Base-by-base conservation (phyloP, 768 basidiomycete genomes). In the Kwoniella sp. region DNA sequence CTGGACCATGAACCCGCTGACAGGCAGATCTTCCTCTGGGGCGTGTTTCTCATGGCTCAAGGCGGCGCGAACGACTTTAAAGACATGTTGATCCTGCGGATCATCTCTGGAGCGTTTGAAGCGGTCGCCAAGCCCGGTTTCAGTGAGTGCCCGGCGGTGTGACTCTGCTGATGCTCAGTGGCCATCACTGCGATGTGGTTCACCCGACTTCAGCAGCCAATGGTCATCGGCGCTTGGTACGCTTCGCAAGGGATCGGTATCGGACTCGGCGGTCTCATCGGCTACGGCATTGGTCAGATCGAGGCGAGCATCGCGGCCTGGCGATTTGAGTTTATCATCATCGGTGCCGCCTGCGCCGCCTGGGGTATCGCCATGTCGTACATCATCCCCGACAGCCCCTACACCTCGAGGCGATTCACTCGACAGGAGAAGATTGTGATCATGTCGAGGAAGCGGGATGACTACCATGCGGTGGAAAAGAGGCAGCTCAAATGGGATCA, bases 31-130 rank as follows among this genome's bases (percentile, higher is more conserved):
- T 51, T 47, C 37, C 38, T 34, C 14, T 75, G 75, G 75, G 76
- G 75, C 14, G 62, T 62, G 8, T 60, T 76, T n/a, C 63, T 76
- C 29, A 75, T 76, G 57, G 65, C 65, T 3, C 76, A 77, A 54
- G 75, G 75, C 1, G 74, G 53, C 6, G 62, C 67, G 32, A 55
- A 67, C 11, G 67, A 70, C 17, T 77, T 76, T 44, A 65, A 58
- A 0, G 65, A 71, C 25, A 53, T 77, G 5, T 65, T 70, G 6
- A 63, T 71, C 26, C 60, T 77, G 7, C 67, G 76, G 4, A 48
- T 74, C 14, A 40, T 76, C 14, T 70, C 68, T 25, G 76, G 76
- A 3, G 76, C 76, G 1, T 61, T 61, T 12, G 70, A 73, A 49
- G 63, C 70, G 4, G 64, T 68, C 25, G 68, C 71, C 12, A 69